A percentile compares a stretch with the other conserved stretches of the same genome.
phyloP scores from a whole-genome alignment of 2,329 filamentous ascomycete genomes.

The Gaeumannomyces sp. region DNA sequence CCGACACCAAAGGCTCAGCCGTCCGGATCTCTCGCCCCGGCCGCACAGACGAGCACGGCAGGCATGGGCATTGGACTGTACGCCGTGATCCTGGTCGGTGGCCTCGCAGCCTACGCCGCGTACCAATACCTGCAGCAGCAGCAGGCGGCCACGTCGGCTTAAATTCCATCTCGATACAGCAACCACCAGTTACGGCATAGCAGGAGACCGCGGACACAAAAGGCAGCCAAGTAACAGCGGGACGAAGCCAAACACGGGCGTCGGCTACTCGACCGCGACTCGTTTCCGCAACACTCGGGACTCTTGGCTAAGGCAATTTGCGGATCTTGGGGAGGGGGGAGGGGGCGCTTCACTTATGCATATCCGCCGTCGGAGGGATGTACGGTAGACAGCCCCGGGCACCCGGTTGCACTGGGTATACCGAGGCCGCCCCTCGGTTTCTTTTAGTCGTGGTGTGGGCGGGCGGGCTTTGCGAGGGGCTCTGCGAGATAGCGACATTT shows the following conservation, averaged over 20 bases:
- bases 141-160: slow-evolving; percentile 19
- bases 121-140: slow-evolving; percentile 77
- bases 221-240: neutral
- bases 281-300: neutral
- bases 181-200: too few relatives aligned
- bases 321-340: neutral
- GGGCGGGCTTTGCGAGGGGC: neutral
- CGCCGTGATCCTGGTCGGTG: slow-evolving; percentile 72
- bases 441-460: neutral
- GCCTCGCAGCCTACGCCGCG: slow-evolving; percentile 67
- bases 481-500: slow-evolving; percentile 2
- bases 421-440: neutral
- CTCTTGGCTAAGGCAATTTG: neutral
- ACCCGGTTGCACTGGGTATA: neutral
- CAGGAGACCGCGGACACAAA: neutral
- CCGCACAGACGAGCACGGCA: slow-evolving; percentile 41
- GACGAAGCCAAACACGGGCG: neutral
- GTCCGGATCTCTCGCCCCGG: slow-evolving; percentile 41
- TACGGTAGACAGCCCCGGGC: neutral
- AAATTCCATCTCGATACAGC: slow-evolving; percentile 7
- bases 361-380: neutral
- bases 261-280: neutral
- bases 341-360: neutral
- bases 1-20: slow-evolving; percentile 60
- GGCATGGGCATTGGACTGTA: slow-evolving; percentile 75